Evolutionary conservation across 1,284 basidiomycete species (phyloP).

Genomic region (Thelephora terrestris): DNA sequence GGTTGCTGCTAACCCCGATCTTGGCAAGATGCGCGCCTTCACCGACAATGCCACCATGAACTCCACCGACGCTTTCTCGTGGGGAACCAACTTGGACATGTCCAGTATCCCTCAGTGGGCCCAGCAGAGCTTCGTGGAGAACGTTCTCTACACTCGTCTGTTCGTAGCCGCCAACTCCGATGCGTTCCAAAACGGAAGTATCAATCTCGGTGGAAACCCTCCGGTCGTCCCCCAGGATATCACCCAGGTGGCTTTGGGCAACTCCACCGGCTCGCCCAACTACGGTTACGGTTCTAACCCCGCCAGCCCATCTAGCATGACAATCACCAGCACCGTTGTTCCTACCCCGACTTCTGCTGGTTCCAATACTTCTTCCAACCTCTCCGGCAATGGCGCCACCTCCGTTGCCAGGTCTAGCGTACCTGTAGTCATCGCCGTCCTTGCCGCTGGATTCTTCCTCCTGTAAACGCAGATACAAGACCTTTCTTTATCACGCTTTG

Average conservation of each 20-base stretch:
- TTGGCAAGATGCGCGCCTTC: conserved; percentile 46
- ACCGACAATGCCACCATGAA: conserved; percentile 36
- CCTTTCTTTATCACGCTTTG: too few species aligned
- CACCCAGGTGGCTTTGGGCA: conserved; percentile 24
- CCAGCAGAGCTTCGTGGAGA: conserved; percentile 38
- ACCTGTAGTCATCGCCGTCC: conserved; percentile 38
- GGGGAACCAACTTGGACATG: conserved; percentile 57
- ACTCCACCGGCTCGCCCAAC: conserved; percentile 18
- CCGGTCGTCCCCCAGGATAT: conserved; percentile 52
- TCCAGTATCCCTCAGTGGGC: conserved; percentile 43
- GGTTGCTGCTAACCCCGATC: conserved; percentile 38
- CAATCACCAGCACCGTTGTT: conserved; percentile 19
- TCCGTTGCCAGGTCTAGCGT: conserved; percentile 39
- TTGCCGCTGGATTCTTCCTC: conserved; percentile 44
- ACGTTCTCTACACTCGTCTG: conserved; percentile 49
- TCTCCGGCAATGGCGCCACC: conserved; percentile 33
- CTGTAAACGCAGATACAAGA: conserved; percentile 28
- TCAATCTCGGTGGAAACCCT: conserved; percentile 39
- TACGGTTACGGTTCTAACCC: conserved; percentile 19
- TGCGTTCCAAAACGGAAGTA: conserved; percentile 37
- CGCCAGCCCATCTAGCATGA: conserved; percentile 17
- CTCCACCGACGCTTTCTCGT: conserved; percentile 38
- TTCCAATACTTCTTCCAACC: conserved; percentile 7
- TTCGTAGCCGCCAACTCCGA: conserved; percentile 57
- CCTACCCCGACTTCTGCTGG: conserved; percentile 17